A percentile compares a stretch with the other conserved stretches of the same genome.
Conservation (phyloP, 139 green algal species). For the Auxenochlorella pyrenoidosa region DNA sequence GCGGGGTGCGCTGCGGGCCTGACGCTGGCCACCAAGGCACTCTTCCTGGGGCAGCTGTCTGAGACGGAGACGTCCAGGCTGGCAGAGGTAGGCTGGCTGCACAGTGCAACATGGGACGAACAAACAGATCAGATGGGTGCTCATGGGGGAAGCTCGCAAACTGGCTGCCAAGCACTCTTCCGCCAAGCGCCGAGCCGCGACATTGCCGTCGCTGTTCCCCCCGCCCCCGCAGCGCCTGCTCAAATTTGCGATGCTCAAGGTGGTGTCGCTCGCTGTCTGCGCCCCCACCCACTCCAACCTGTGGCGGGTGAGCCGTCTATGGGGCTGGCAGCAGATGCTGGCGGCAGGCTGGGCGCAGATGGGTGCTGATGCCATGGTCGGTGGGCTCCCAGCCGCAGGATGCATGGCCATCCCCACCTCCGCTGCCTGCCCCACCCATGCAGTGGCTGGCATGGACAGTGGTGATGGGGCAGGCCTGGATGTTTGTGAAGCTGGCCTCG, state of each 20-base stretch:
- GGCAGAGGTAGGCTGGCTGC: conserved; percentile 3
- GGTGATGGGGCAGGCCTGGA: background rate
- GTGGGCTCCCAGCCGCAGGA: background rate
- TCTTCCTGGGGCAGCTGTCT: conserved; percentile 36
- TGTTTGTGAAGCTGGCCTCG: conserved; percentile 34
- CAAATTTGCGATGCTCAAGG: conserved; percentile 36
- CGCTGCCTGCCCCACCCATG: too few species aligned
- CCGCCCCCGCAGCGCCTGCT: conserved; percentile 14
- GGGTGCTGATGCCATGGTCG: too few species aligned
- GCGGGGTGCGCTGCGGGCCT: background rate
- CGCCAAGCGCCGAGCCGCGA: background rate
- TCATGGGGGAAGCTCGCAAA: background rate
- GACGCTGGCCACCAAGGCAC: conserved; percentile 21
- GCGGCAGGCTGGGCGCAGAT: background rate
- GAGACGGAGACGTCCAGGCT: conserved; percentile 25
- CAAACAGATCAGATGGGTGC: background rate
- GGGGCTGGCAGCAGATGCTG: background rate
- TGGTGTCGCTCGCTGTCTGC: conserved; percentile 5
- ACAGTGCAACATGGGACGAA: background rate
- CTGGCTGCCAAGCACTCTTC: background rate
- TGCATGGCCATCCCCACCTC: too few species aligned
- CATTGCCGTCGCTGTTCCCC: background rate
- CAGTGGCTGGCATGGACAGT: conserved; percentile 20
- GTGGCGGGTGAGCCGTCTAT: background rate
- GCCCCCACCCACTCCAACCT: background rate